These are phyloP conservation scores for Ramularia collo-cygni DNA, from an alignment of 2,329 filamentous ascomycete genomes.

Conservation along the genomic window DNA sequence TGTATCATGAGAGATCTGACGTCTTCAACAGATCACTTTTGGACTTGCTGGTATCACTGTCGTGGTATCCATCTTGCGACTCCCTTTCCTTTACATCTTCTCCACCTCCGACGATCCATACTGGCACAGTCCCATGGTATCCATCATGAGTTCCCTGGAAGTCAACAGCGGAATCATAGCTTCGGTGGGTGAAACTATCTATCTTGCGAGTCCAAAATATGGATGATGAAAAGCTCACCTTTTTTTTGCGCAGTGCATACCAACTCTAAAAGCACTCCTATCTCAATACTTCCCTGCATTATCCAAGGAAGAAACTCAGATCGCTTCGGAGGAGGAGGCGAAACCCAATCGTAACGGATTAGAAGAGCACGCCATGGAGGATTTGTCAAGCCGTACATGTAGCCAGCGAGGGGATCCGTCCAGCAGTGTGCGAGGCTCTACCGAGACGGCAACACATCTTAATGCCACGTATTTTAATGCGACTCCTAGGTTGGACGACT, in stretches of 20 bases:
- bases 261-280: constrained; percentile 10
- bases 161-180: constrained; percentile 23
- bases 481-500: too few relatives aligned
- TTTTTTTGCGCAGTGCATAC: constrained; percentile 7
- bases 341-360: too few relatives aligned
- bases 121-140: constrained; percentile 19
- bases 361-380: too few relatives aligned
- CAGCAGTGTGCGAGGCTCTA: too few relatives aligned
- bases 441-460: too few relatives aligned
- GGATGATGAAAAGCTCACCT: not conserved
- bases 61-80: constrained; percentile 18
- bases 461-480: too few relatives aligned
- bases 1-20: too few relatives aligned
- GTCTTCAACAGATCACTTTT: constrained; percentile 16
- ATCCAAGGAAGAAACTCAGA: constrained; percentile 8
- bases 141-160: constrained; percentile 18
- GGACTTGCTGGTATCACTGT: constrained; percentile 25
- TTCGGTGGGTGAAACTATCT: constrained; percentile 7
- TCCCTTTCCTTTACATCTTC: constrained; percentile 17
- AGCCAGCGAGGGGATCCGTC: too few relatives aligned
- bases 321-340: not conserved
- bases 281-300: constrained; percentile 11
- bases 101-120: constrained; percentile 16
- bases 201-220: not conserved
- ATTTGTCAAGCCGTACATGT: too few relatives aligned